phyloP scores from a whole-genome alignment of 768 basidiomycete species.

The Epithele typhae region DNA sequence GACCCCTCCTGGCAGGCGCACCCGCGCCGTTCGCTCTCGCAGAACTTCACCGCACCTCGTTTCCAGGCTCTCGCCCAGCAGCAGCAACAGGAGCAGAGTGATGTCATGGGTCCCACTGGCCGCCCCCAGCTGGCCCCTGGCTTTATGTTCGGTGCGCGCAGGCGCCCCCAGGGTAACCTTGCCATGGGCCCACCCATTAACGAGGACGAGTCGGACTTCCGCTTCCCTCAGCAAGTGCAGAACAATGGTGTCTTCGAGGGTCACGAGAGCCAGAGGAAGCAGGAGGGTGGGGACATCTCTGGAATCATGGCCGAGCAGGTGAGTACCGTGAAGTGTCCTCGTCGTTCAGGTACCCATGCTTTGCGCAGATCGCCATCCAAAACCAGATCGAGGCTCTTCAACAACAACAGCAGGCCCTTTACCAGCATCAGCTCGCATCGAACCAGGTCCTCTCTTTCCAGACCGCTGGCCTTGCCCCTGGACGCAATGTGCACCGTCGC shows the following conservation, averaged over 20 bases:
- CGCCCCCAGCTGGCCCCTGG: conserved; percentile 88
- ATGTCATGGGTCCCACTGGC: conserved; percentile 64
- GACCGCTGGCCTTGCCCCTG: conserved; percentile 67
- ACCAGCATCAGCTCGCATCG: conserved; percentile 87
- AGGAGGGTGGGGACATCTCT: conserved; percentile 67
- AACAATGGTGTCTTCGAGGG: conserved; percentile 28
- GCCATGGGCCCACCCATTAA: conserved; percentile 64
- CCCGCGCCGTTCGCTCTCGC: conserved; percentile 72
- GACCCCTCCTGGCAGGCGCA: conserved; percentile 55
- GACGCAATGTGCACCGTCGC: conserved; percentile 64
- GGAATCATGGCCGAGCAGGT: conserved; percentile 98
- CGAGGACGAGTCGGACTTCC: conserved; percentile 79
- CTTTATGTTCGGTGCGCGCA: conserved; percentile 81
- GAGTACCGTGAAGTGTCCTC: conserved; percentile 10
- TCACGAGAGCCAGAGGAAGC: conserved; percentile 46
- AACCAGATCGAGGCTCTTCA: conserved; percentile 87
- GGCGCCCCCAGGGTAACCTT: conserved; percentile 43
- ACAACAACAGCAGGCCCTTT: conserved; percentile 85
- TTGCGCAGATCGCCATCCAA: conserved; percentile 74
- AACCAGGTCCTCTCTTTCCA: conserved; percentile 76
- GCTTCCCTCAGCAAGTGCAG: conserved; percentile 67
- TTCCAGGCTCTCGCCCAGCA: conserved; percentile 78
- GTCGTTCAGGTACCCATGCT: neutral
- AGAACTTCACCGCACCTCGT: conserved; percentile 84
- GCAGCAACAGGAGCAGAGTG: conserved; percentile 52